These are phyloP conservation scores for Diacronema lutheri DNA, from an alignment of 78 protist species.

Conservation along the genomic window DNA sequence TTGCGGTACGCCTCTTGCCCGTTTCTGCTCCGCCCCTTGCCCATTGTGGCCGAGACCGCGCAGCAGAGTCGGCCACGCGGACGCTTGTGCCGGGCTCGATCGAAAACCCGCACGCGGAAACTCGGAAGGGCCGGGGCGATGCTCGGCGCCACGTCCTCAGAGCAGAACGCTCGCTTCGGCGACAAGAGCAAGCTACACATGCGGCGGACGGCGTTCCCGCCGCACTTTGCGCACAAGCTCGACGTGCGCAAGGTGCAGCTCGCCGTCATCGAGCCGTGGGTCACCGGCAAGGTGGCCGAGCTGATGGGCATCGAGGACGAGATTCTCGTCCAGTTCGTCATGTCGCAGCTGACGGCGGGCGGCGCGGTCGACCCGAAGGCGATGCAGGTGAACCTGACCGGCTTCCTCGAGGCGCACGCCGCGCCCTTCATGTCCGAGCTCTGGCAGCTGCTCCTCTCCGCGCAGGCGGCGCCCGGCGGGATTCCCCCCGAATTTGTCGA, in stretches of 20 bases:
- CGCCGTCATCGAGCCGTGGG: conserved; percentile 53
- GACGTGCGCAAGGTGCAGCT: conserved; percentile 49
- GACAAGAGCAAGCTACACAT: conserved; percentile 69
- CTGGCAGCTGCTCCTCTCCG: conserved; percentile 58
- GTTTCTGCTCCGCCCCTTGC: too few species aligned
- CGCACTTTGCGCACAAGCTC: conserved; percentile 30
- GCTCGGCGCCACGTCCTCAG: conserved; percentile 61
- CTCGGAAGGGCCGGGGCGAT: too few species aligned
- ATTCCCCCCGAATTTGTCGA: conserved; percentile 63
- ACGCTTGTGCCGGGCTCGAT: too few species aligned
- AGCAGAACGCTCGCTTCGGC: conserved; percentile 71
- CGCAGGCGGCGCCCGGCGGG: conserved; percentile 48
- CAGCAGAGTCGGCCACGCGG: too few species aligned
- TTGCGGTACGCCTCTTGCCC: too few species aligned
- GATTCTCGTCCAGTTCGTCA: conserved; percentile 12
- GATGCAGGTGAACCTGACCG: conserved; percentile 75
- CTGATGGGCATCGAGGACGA: conserved; percentile 59
- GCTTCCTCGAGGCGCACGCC: conserved; percentile 68
- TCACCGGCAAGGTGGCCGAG: conserved; percentile 3
- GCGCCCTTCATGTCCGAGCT: conserved; percentile 63
- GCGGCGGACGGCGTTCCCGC: conserved; percentile 57
- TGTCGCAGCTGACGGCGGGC: background rate
- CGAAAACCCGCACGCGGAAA: too few species aligned
- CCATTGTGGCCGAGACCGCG: too few species aligned
- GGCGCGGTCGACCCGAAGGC: conserved; percentile 35